Evolutionary conservation across 1,139 yeast genomes (phyloP), one percentile per base, ranked within the genome.

Genomic region (Candida sanyaensis): DNA sequence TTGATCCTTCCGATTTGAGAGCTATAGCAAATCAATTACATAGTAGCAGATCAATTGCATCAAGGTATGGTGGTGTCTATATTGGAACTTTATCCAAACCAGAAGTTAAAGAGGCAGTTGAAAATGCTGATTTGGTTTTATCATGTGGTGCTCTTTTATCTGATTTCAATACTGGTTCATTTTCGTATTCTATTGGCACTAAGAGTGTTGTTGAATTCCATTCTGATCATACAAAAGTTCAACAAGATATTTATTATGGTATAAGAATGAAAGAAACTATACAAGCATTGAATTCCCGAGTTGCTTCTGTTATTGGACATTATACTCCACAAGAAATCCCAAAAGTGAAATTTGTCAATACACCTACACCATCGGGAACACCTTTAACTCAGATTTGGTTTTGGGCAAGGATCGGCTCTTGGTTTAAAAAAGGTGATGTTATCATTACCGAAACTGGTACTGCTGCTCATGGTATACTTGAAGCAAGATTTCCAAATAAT

Each of bases 391-490:
- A 88, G 71, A 86, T 86, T 65, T 89, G 88, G 84, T 69, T 88
- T 63, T 89, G 96, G 96, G 81, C 83, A 54, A 79, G 84, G 64
- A 76, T 88, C 44, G 81, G 89, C 36, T 73, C 81, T 41, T 89
- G 89, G 86, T 79, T 89, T 63, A 76, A 79, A 63, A 86, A 84
- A 61, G 92, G 93, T 55, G 96, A 89, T 69, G 78, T 88, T 51
- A 81, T 89, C 57, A 78, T 89, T 59, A 83, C 93, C 50, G 96
- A 89, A 69, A 88, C 96, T 42, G 96, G 96, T 71, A 89, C 96
- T 40, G 85, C 96, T 32, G 89, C 95, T 36, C 88, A 89, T 64
- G 96, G 96, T 71, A 84, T 89, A 56, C 80, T 86, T 57, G 88
- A 84, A 64, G 78, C 93, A 41, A 81, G 81, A 63, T 88, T 86